Evolutionary conservation across 1,284 basidiomycete species (phyloP).

Genomic region (Butyriboletus appendiculatus): DNA sequence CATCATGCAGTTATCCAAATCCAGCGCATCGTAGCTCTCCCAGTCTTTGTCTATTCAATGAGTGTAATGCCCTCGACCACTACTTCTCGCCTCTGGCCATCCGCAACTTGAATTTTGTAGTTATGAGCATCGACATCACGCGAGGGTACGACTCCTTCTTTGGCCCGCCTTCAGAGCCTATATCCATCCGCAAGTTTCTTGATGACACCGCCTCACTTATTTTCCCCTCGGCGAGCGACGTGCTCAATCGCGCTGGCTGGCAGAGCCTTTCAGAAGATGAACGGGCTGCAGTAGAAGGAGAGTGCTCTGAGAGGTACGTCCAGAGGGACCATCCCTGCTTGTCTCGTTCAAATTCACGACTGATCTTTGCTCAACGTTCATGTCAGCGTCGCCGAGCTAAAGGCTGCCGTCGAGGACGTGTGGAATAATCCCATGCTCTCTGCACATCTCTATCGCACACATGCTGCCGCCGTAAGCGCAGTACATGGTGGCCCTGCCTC

Average conservation of each 20-base stretch:
- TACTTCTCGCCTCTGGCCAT: background rate
- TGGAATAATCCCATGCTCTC: constrained; percentile 60
- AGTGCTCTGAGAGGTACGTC: constrained; percentile 43
- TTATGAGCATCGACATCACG: constrained; percentile 27
- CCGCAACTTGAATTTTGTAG: background rate
- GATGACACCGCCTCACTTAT: constrained; percentile 25
- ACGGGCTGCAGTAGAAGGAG: constrained; percentile 34
- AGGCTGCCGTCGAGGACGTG: constrained; percentile 43
- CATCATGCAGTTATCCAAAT: too few relatives aligned
- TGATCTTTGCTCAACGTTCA: background rate
- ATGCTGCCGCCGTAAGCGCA: constrained; percentile 49
- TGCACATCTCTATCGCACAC: constrained; percentile 53
- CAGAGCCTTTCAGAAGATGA: constrained; percentile 28
- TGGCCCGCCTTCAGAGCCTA: constrained; percentile 55
- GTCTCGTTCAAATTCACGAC: background rate
- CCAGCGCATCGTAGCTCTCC: too few relatives aligned
- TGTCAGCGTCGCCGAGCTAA: constrained; percentile 57
- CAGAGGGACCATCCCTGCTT: background rate
- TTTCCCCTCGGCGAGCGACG: constrained; percentile 10
- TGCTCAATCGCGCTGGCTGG: constrained; percentile 26
- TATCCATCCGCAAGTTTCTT: constrained; percentile 47
- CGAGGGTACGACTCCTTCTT: constrained; percentile 40
- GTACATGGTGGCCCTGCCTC: constrained; percentile 44
- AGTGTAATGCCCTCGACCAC: background rate
- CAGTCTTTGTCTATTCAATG: background rate